These are phyloP conservation scores for Penicillium odoratum DNA, from an alignment of 495 filamentous ascomycete species.

Conservation along the genomic window DNA sequence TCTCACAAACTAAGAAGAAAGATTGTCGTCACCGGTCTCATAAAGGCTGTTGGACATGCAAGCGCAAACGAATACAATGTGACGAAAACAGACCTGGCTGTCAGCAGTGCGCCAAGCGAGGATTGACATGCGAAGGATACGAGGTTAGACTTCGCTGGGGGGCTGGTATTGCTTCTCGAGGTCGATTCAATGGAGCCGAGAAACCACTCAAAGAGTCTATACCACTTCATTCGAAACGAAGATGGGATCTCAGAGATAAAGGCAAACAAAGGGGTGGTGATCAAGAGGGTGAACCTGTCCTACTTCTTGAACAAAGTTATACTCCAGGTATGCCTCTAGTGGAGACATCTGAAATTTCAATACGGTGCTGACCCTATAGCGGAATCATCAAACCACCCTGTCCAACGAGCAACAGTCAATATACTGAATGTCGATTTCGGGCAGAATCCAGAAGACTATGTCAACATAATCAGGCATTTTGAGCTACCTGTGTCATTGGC, in stretches of 20 bases:
- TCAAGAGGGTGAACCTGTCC: conserved; percentile 17
- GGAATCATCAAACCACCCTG: conserved; percentile 1
- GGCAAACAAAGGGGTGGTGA: conserved; percentile 10
- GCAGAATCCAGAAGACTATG: conserved; percentile 8
- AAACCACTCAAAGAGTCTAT: conserved; percentile 30
- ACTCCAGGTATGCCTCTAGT: conserved; percentile 13
- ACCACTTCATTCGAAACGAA: conserved; percentile 24
- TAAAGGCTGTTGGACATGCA: conserved; percentile 36
- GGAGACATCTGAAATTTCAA: not conserved
- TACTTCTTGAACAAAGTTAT: conserved; percentile 10
- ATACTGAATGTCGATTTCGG: conserved; percentile 23
- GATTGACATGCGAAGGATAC: conserved; percentile 29
- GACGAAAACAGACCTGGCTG: conserved; percentile 28
- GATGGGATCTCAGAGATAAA: conserved; percentile 28
- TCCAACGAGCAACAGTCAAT: conserved; percentile 24
- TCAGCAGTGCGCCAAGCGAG: conserved; percentile 20
- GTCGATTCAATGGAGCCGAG: conserved; percentile 28
- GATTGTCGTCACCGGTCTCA: conserved; percentile 26
- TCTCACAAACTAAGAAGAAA: conserved; percentile 17
- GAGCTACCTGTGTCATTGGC: conserved; percentile 22
- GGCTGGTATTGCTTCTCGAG: conserved; percentile 31
- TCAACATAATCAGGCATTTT: conserved; percentile 23
- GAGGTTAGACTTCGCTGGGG: conserved; percentile 34
- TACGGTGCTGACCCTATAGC: conserved; percentile 1
- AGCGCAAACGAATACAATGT: conserved; percentile 29